A percentile compares a stretch with the other conserved stretches of the same genome.
These are phyloP conservation scores for Colletotrichum spinosum DNA, from an alignment of 2,329 filamentous ascomycete species.

Conservation along the genomic window DNA sequence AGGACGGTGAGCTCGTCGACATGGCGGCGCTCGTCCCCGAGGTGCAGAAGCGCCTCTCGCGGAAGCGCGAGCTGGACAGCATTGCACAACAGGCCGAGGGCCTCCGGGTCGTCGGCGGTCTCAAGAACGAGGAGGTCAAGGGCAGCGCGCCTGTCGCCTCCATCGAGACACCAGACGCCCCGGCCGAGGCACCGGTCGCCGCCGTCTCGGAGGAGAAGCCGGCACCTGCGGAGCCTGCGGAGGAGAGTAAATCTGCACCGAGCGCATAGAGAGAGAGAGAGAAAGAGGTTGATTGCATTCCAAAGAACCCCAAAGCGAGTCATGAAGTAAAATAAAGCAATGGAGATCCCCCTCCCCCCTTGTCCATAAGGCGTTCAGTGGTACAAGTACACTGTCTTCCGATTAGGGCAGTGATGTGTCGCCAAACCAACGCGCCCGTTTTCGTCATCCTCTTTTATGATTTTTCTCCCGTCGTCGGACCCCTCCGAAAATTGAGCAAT, in stretches of 20 bases:
- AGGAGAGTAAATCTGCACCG: constrained; percentile 36
- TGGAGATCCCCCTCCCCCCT: too few relatives aligned
- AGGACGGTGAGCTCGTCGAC: constrained; percentile 84
- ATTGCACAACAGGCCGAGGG: constrained; percentile 57
- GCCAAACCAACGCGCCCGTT: too few relatives aligned
- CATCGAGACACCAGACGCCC: constrained; percentile 25
- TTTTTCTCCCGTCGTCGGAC: too few relatives aligned
- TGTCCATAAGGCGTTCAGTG: too few relatives aligned
- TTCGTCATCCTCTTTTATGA: too few relatives aligned
- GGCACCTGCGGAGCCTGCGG: constrained; percentile 18
- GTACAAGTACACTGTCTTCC: too few relatives aligned
- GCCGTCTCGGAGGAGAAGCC: constrained; percentile 23
- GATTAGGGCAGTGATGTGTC: too few relatives aligned
- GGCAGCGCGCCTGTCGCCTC: constrained; percentile 38
- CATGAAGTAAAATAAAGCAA: constrained; percentile 5
- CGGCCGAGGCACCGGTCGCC: constrained; percentile 22
- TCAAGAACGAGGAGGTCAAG: constrained; percentile 55
- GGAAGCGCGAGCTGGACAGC: constrained; percentile 57
- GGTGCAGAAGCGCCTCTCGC: constrained; percentile 62
- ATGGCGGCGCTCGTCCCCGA: constrained; percentile 72
- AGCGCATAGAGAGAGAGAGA: constrained; percentile 16
- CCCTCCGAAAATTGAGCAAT: too few relatives aligned
- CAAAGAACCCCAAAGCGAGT: constrained; percentile 19
- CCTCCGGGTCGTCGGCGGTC: constrained; percentile 59
- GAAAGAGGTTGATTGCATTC: neutral